phyloP scores from a whole-genome alignment of 768 basidiomycete genomes.

The Arthromyces matolae region DNA sequence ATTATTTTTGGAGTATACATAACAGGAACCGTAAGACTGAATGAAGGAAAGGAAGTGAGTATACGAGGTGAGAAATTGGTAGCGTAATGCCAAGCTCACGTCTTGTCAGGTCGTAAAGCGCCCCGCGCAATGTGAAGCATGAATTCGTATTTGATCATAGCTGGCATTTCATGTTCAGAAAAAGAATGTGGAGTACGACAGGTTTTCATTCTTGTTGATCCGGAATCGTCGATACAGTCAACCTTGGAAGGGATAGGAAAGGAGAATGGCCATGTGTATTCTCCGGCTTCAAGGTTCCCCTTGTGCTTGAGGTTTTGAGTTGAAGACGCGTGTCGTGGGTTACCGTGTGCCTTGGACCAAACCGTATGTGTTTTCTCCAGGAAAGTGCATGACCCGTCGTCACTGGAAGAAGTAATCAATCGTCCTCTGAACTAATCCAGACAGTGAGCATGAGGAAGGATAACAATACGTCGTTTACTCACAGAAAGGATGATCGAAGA shows the following conservation, averaged over 20 bases:
- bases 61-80: too few relatives aligned
- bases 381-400: conserved; percentile 27
- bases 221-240: conserved; percentile 11
- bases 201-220: conserved; percentile 4
- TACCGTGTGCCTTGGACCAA: conserved; percentile 31
- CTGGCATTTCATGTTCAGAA: conserved; percentile 28
- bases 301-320: conserved; percentile 10
- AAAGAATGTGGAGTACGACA: conserved; percentile 31
- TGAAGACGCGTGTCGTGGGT: conserved; percentile 23
- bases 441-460: background rate
- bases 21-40: conserved; percentile 20
- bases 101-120: conserved; percentile 34
- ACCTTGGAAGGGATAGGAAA: conserved; percentile 34
- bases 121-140: conserved; percentile 35
- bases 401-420: conserved; percentile 25
- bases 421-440: conserved; percentile 25
- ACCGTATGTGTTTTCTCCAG: conserved; percentile 24
- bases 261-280: conserved; percentile 37
- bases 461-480: conserved; percentile 3
- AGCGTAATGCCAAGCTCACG: too few relatives aligned
- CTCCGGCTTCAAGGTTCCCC: conserved; percentile 21
- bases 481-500: conserved; percentile 27
- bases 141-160: conserved; percentile 35
- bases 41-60: background rate
- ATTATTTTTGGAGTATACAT: conserved; percentile 31